A percentile compares a stretch with the other conserved stretches of the same genome.
Conservation (phyloP, 2,329 filamentous ascomycete species). For the Fusarium sterilihyphosum region DNA sequence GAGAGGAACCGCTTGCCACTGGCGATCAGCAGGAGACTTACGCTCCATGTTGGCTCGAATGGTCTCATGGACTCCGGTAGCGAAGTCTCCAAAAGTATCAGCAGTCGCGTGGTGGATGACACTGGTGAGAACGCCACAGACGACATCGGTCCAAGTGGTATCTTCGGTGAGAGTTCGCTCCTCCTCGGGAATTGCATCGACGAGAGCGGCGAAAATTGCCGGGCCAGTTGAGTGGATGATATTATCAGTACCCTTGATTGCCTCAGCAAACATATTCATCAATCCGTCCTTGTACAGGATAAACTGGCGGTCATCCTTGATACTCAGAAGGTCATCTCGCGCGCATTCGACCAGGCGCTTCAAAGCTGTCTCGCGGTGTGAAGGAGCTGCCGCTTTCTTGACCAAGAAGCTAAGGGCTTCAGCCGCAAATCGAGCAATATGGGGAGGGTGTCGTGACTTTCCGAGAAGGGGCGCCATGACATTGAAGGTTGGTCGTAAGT, state of each 20-base stretch:
- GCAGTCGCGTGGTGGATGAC: constrained; percentile 82
- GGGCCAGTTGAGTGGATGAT: constrained; percentile 69
- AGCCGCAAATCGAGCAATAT: constrained; percentile 91
- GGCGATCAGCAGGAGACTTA: constrained; percentile 15
- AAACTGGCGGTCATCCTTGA: constrained; percentile 65
- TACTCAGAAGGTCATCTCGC: constrained; percentile 71
- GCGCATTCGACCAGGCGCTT: constrained; percentile 76
- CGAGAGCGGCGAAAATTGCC: constrained; percentile 61
- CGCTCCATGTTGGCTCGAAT: constrained; percentile 51
- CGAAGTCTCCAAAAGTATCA: constrained; percentile 76
- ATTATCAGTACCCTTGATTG: constrained; percentile 71
- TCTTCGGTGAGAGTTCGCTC: constrained; percentile 59
- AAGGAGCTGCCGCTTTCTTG: constrained; percentile 83
- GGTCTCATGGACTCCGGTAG: constrained; percentile 68
- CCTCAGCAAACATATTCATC: constrained; percentile 92
- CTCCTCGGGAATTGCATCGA: constrained; percentile 61
- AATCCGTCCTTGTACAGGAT: constrained; percentile 84
- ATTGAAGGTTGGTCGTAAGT: constrained; percentile 85
- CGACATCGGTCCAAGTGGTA: constrained; percentile 69
- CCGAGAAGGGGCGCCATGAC: constrained; percentile 87
- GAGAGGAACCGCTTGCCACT: constrained; percentile 58
- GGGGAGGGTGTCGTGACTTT: constrained; percentile 81
- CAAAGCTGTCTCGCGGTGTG: constrained; percentile 79
- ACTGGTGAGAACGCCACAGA: constrained; percentile 81
- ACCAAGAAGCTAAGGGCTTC: constrained; percentile 95